Percentiles rank a stretch among this genome's conserved stretches.
Evolutionary conservation across 2,329 filamentous ascomycete species (phyloP).

Genomic region (Cephalotrichum gorgonifer): DNA sequence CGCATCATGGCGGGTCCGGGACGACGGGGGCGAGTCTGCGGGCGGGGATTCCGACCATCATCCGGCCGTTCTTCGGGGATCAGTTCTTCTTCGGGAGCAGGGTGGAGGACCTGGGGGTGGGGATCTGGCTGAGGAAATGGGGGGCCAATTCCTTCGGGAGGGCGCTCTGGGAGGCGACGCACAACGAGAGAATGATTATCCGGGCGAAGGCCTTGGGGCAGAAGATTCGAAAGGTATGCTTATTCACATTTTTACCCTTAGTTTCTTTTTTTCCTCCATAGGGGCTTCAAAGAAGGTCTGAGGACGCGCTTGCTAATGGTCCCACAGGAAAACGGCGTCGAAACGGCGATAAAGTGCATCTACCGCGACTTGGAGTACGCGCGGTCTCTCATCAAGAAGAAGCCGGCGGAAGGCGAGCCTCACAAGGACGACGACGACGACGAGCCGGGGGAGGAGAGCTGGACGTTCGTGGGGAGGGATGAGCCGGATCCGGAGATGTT

Average conservation of each 20-base stretch:
- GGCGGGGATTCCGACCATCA: slow-evolving; percentile 85
- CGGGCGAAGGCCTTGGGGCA: slow-evolving; percentile 77
- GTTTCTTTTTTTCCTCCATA: slow-evolving; percentile 9
- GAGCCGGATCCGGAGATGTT: slow-evolving; percentile 33
- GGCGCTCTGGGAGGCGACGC: slow-evolving; percentile 83
- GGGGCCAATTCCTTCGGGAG: slow-evolving; percentile 77
- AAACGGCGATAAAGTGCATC: slow-evolving; percentile 78
- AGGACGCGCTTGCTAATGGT: slow-evolving; percentile 13
- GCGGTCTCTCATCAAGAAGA: slow-evolving; percentile 65
- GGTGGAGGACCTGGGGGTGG: slow-evolving; percentile 88
- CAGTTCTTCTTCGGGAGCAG: slow-evolving; percentile 91
- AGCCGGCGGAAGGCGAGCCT: slow-evolving; percentile 20
- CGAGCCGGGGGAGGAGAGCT: slow-evolving; percentile 69
- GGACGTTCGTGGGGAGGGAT: slow-evolving; percentile 72
- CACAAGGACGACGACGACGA: slow-evolving; percentile 34
- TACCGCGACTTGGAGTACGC: slow-evolving; percentile 95
- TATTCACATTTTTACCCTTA: neutral
- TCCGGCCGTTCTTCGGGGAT: slow-evolving; percentile 95
- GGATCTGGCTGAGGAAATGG: slow-evolving; percentile 79
- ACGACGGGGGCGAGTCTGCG: slow-evolving; percentile 90
- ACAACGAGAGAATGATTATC: slow-evolving; percentile 81
- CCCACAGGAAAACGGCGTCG: slow-evolving; percentile 75
- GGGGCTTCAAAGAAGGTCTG: neutral
- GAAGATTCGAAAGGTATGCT: slow-evolving; percentile 75
- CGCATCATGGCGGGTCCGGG: slow-evolving; percentile 88